Conservation (phyloP, 2,329 filamentous ascomycete species). For the Aspergillus brunneoviolaceus region DNA sequence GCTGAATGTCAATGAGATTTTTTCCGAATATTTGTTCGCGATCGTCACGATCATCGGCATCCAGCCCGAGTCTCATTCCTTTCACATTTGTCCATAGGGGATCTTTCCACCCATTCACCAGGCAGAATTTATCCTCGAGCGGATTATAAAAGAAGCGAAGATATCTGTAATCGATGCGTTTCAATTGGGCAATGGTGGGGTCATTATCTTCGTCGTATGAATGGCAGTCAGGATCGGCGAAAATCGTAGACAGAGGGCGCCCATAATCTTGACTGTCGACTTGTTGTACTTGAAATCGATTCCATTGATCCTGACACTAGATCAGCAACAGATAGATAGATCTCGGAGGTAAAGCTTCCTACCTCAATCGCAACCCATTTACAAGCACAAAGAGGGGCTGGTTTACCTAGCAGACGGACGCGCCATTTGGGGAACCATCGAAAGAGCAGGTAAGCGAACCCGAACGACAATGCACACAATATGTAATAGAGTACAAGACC, state of each 20-base stretch:
- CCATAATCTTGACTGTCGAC: constrained; percentile 62
- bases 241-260: constrained; percentile 62
- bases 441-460: constrained; percentile 78
- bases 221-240: constrained; percentile 53
- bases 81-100: constrained; percentile 80
- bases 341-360: constrained; percentile 28
- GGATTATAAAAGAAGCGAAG: constrained; percentile 92
- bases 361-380: constrained; percentile 91
- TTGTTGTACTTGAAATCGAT: constrained; percentile 77
- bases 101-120: constrained; percentile 91
- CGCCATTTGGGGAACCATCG: constrained; percentile 90
- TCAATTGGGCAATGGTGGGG: constrained; percentile 71
- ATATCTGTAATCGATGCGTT: constrained; percentile 87
- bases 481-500: constrained; percentile 69
- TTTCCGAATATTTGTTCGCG: constrained; percentile 84
- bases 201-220: constrained; percentile 67
- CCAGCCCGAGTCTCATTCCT: constrained; percentile 73
- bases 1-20: constrained; percentile 89
- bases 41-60: constrained; percentile 81
- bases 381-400: constrained; percentile 69
- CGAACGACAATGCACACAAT: constrained; percentile 70
- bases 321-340: constrained; percentile 25
- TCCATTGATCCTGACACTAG: constrained; percentile 77
- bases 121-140: constrained; percentile 79
- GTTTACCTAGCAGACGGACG: constrained; percentile 69